Base-by-base conservation (phyloP, 768 basidiomycete genomes). In the Mycena galopus region DNA sequence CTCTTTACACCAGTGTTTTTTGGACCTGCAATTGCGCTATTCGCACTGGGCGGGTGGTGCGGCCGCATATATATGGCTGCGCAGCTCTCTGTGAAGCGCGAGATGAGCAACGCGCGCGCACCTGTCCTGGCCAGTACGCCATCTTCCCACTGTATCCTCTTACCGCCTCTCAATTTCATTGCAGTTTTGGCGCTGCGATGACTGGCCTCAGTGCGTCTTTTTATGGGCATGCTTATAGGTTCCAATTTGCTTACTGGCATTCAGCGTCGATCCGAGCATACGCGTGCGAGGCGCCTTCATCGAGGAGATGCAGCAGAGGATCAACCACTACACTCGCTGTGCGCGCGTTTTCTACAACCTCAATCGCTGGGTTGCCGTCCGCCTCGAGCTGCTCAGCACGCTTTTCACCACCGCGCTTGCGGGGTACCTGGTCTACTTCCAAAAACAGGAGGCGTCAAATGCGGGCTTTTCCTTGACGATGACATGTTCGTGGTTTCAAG, bases 181-280 rank as follows among this genome's bases (percentile, higher is more conserved):
- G 19, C 19, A 35, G 71, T 71, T 69, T 72, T 75, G 78, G 82
- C 79, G 82, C 90, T 79, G 84, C 88, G 1, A 66, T 61, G 35
- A 16, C 70, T 9, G 64, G 92, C 8, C 75, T 92, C 51, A 81
- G 86, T 86, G 81, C 65, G 84, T 73, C 29, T 39, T 51, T 39
- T 35, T 50, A 62, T 30, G 29, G 39, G 19, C 30, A 11, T 65
- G 14, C 32, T 21, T 59, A n/a, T 29, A n/a, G n/a, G n/a, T n/a
- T n/a, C n/a, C n/a, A n/a, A n/a, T 5, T 57, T 74, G 30, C 53
- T 50, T 1, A 55, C 10, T n/a, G 14, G 17, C 29, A 23, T 25
- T 23, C 62, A 88, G 88, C 81, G n/a, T 87, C 91, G 6, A 89
- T 94, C 61, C 85, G 92, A 21, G 93, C 93, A 0, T 94, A 91